Conservation (phyloP, 202 grass and related monocot species). For the Panicum virgatum region DNA sequence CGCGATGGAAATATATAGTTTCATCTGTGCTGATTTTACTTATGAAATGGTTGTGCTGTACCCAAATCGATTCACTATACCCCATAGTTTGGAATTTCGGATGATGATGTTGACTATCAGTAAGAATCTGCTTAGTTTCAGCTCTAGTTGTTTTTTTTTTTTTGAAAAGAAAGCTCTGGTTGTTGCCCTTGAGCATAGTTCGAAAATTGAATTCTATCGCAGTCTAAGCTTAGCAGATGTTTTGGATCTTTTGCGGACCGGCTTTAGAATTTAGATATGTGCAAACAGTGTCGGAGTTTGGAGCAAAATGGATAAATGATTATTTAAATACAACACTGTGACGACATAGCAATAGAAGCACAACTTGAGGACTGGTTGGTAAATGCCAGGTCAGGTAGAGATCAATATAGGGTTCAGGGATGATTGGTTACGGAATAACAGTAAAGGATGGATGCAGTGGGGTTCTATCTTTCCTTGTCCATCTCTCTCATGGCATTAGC, state of each 20-base stretch:
- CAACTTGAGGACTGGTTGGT: background rate
- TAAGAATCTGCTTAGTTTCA: background rate
- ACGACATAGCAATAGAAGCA: background rate
- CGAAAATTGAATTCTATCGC: conserved; percentile 5
- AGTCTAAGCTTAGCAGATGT: background rate
- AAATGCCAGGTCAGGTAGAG: background rate
- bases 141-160: background rate
- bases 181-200: background rate
- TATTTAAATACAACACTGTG: background rate
- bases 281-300: background rate
- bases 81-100: background rate
- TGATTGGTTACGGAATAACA: too few relatives aligned
- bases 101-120: background rate
- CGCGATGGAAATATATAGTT: background rate
- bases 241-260: background rate
- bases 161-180: too few relatives aligned
- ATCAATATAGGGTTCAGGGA: background rate
- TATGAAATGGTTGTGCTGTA: background rate
- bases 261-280: background rate
- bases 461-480: background rate
- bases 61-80: background rate
- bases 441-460: background rate
- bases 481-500: background rate
- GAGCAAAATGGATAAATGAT: background rate
- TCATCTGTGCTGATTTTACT: background rate